Evolutionary conservation across 1,284 basidiomycete genomes (phyloP).

Genomic region (Ustilago tritici): DNA sequence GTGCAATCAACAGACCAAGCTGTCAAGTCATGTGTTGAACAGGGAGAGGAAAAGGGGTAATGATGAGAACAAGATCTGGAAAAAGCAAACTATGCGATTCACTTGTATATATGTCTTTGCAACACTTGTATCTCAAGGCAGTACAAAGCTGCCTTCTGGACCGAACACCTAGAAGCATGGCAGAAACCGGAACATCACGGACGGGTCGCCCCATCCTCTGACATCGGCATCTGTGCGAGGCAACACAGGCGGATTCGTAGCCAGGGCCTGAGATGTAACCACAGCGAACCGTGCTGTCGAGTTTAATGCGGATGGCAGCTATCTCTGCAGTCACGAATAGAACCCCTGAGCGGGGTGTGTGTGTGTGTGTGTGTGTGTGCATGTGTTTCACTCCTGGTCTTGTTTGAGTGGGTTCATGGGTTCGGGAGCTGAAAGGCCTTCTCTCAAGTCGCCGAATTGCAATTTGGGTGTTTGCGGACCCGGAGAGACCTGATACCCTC

Average conservation of each 20-base stretch:
- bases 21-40: constrained; percentile 7
- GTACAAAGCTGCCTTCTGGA: neutral
- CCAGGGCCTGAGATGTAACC: neutral
- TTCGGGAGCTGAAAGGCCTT: neutral
- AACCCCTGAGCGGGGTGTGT: neutral
- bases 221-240: constrained; percentile 13
- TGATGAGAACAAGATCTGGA: constrained; percentile 11
- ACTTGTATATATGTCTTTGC: constrained; percentile 46
- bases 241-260: neutral
- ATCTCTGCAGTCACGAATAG: neutral
- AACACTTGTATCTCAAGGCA: constrained; percentile 34
- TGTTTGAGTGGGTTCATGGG: constrained; percentile 23
- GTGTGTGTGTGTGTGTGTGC: neutral
- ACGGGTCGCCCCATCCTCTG: neutral
- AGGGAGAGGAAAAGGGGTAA: constrained; percentile 2
- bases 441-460: constrained; percentile 7
- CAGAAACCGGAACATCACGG: constrained; percentile 38
- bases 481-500: constrained; percentile 26
- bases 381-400: neutral
- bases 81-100: constrained; percentile 1
- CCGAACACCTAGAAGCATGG: neutral
- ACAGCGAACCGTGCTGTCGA: constrained; percentile 6
- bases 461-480: constrained; percentile 40
- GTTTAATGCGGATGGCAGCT: constrained; percentile 7
- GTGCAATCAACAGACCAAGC: constrained; percentile 12